phyloP scores from a whole-genome alignment of 345 rosid species.

The Triadica sebifera region DNA sequence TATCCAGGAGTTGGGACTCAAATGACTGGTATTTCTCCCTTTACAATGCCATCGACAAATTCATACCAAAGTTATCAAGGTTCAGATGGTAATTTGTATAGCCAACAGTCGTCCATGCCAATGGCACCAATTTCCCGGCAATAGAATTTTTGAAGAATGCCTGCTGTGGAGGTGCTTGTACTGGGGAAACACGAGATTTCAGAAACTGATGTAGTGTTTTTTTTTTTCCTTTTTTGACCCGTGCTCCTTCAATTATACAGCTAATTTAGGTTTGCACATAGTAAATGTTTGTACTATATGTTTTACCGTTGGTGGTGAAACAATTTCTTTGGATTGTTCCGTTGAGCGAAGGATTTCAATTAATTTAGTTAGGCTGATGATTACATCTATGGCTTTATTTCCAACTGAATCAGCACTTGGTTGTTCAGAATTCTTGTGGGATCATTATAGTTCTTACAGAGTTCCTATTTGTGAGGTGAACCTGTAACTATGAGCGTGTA shows the following conservation, averaged over 20 bases:
- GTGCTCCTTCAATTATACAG: too few species aligned
- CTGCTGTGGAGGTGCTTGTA: neutral
- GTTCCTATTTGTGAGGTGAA: too few species aligned
- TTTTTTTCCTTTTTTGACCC: neutral
- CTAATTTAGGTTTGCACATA: conserved; percentile 29
- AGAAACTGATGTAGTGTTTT: conserved; percentile 19
- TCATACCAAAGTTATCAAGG: conserved; percentile 63
- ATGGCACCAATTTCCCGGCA: conserved; percentile 66
- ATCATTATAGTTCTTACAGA: too few species aligned
- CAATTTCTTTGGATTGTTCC: neutral
- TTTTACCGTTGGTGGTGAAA: neutral
- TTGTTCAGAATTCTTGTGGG: too few species aligned
- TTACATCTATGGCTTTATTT: too few species aligned
- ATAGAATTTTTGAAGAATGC: conserved; percentile 27
- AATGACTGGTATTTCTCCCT: conserved; percentile 46
- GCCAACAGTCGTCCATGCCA: conserved; percentile 55
- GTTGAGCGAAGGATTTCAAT: conserved; percentile 9
- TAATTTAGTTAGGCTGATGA: neutral
- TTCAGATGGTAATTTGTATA: conserved; percentile 63
- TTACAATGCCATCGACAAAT: conserved; percentile 38
- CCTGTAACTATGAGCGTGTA: too few species aligned
- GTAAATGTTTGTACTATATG: conserved; percentile 28
- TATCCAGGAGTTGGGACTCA: conserved; percentile 40
- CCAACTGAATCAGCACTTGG: too few species aligned
- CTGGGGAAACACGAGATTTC: neutral